A percentile compares a stretch with the other conserved stretches of the same genome.
Conservation (phyloP, 345 rosid species). For the Adansonia digitata region DNA sequence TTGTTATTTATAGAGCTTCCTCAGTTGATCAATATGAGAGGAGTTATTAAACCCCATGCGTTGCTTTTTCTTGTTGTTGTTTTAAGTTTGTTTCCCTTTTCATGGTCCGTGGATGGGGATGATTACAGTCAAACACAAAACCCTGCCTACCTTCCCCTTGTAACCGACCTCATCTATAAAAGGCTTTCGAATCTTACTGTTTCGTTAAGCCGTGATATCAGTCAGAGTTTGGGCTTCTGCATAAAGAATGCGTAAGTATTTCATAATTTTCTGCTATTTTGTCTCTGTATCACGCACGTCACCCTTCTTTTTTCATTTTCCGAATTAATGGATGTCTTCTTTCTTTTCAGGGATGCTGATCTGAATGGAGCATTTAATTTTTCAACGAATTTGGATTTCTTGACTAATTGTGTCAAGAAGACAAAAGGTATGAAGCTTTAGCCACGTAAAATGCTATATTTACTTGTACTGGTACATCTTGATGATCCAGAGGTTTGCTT, state of each 20-base stretch:
- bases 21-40: slow-evolving; percentile 26
- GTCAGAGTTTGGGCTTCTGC: slow-evolving; percentile 49
- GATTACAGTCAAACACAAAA: slow-evolving; percentile 55
- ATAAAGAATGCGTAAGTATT: slow-evolving; percentile 62
- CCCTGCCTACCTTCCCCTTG: slow-evolving; percentile 39
- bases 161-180: slow-evolving; percentile 47
- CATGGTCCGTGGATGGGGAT: slow-evolving; percentile 41
- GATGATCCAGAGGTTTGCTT: not conserved
- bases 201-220: slow-evolving; percentile 38
- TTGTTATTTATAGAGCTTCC: slow-evolving; percentile 17
- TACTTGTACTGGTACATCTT: not conserved
- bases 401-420: slow-evolving; percentile 60
- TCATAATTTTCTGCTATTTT: not conserved
- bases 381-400: slow-evolving; percentile 44
- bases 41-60: slow-evolving; percentile 25
- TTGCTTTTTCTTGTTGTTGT: slow-evolving; percentile 29
- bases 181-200: slow-evolving; percentile 50
- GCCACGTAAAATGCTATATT: not conserved
- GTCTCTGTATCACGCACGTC: not conserved
- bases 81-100: slow-evolving; percentile 26
- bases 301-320: not conserved
- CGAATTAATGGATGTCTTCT: not conserved
- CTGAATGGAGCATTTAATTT: slow-evolving; percentile 79
- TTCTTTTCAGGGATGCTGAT: slow-evolving; percentile 51
- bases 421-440: slow-evolving; percentile 46